Conservation (phyloP, 805 yeast genomes). For the Cyberlindnera suaveolens region DNA sequence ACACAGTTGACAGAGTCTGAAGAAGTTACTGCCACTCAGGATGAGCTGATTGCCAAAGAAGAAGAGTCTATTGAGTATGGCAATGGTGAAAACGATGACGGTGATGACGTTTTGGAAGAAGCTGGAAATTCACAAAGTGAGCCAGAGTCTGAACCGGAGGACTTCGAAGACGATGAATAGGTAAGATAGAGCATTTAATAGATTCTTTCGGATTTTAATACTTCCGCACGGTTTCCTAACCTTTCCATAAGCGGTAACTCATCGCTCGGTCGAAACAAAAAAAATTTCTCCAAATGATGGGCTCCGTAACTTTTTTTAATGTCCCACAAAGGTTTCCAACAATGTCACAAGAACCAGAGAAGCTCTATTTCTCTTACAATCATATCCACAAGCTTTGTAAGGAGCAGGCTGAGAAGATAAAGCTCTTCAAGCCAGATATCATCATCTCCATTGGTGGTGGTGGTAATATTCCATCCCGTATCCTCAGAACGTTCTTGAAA, state of each 20-base stretch:
- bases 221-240: neutral
- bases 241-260: neutral
- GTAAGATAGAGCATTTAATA: neutral
- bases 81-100: constrained; percentile 41
- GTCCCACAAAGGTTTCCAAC: too few relatives aligned
- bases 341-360: constrained; percentile 25
- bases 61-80: constrained; percentile 28
- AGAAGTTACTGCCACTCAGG: constrained; percentile 25
- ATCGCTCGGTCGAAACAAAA: neutral
- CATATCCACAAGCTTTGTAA: constrained; percentile 80
- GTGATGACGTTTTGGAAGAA: constrained; percentile 24
- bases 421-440: constrained; percentile 41
- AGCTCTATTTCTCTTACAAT: constrained; percentile 67
- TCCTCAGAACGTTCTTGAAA: constrained; percentile 57
- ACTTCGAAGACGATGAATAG: constrained; percentile 3
- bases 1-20: constrained; percentile 33
- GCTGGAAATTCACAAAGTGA: constrained; percentile 20
- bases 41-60: constrained; percentile 24
- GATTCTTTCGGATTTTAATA: too few relatives aligned
- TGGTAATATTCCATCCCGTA: constrained; percentile 59
- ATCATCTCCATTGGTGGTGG: constrained; percentile 71
- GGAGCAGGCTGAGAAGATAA: constrained; percentile 49
- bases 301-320: neutral
- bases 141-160: constrained; percentile 29
- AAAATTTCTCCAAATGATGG: neutral